Base-by-base conservation (phyloP, 306 rosid genomes). In the Cucumis melo region DNA sequence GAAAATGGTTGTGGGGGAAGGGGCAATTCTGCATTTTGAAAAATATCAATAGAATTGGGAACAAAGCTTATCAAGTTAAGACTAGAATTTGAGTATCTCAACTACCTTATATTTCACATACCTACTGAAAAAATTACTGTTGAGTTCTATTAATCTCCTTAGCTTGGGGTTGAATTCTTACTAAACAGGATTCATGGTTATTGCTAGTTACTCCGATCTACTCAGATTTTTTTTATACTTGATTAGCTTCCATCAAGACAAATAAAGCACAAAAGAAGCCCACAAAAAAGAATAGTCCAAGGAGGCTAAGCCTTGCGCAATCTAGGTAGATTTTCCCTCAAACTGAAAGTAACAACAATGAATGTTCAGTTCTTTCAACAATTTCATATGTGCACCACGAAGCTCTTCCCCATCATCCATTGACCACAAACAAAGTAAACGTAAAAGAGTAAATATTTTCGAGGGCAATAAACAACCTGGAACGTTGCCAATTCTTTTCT, bases 401-500 rank as follows among this genome's bases (percentile, higher is more conserved):
- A 72, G 21, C 50, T 46, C 50, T 9, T 19, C 76, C 60, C 29
- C 24, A 5, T 44, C 60, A 72, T 72, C 17, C 46, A 72, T 50
- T 24, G 13, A 72, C 44, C 61, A 29, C 5, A 17, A 73, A 58
- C 38, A 62, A 77, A 32, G 27, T 73, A 60, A 60, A 12, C 34
- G 58, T 42, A 6, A 64, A 77, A 63, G 24, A 13, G 50, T 32
- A 48, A 23, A 74, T 59, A 77, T 6, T 42, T 44, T 77, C 56
- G 24, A 64, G 38, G 29, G 55, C 66, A 55, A 48, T 42, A 53
- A 6, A 24, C 64, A 78, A 94, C 99, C 99, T 84, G 98, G 93
- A 85, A 95, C 81, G 46, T 64, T 56, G 72, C 99, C 98, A 66
- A 95, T 77, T 83, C 89, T 84, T 86, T 95, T 95, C 64, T 48